These are phyloP conservation scores for Sporothrix inflata DNA, from an alignment of 2,329 filamentous ascomycete genomes.

Conservation along the genomic window DNA sequence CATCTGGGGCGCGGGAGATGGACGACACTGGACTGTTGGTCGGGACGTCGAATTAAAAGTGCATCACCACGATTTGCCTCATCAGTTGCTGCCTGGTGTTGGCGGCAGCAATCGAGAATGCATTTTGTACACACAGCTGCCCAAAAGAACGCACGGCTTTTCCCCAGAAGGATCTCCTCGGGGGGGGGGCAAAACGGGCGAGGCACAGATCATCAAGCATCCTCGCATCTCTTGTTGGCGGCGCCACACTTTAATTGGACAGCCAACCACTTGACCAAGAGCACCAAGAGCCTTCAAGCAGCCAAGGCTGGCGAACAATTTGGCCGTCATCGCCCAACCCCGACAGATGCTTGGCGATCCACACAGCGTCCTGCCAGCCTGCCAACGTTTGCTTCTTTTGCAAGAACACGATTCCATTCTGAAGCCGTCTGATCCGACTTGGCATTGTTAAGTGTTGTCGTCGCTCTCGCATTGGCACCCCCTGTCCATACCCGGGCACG, in stretches of 20 bases:
- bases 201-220: not conserved
- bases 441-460: not conserved
- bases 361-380: not conserved
- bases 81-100: not conserved
- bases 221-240: not conserved
- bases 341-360: conserved; percentile 17
- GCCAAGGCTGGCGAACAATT: conserved; percentile 16
- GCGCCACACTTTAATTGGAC: conserved; percentile 13
- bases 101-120: not conserved
- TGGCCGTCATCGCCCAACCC: not conserved
- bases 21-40: not conserved
- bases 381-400: not conserved
- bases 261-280: not conserved
- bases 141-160: not conserved
- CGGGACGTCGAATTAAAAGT: not conserved
- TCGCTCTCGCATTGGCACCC: not conserved
- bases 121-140: not conserved
- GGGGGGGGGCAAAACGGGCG: not conserved
- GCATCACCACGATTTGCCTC: not conserved
- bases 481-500: not conserved
- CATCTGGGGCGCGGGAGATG: not conserved
- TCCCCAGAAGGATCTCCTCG: not conserved
- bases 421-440: conserved; percentile 19
- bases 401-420: not conserved
- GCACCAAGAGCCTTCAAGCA: not conserved